Evolutionary conservation across 2,329 filamentous ascomycete species (phyloP).

Genomic region (Penicillium sp.): DNA sequence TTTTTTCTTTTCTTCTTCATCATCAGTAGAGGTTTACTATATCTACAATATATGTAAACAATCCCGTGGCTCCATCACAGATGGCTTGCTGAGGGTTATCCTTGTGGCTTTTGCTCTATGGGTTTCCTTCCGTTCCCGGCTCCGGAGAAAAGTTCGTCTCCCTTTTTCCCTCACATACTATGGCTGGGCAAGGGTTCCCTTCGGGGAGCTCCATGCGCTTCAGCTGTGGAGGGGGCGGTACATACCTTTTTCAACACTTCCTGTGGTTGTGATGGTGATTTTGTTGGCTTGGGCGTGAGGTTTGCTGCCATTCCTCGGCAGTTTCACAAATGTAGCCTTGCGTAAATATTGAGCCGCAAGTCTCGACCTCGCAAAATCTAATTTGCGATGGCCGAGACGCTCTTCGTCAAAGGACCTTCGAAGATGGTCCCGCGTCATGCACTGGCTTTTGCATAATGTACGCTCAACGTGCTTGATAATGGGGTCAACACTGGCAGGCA

Average conservation of each 20-base stretch:
- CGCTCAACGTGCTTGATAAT: too few relatives aligned
- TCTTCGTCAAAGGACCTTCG: not conserved
- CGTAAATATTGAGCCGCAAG: not conserved
- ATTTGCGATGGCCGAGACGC: not conserved
- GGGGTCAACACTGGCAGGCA: too few relatives aligned
- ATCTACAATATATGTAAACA: slow-evolving; percentile 51
- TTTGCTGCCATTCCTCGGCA: not conserved
- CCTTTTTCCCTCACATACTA: slow-evolving; percentile 48
- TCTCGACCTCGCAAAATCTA: not conserved
- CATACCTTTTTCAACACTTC: slow-evolving; percentile 30
- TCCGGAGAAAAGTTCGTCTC: slow-evolving; percentile 46
- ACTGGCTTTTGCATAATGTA: not conserved
- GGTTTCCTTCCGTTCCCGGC: slow-evolving; percentile 55
- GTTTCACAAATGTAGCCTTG: not conserved
- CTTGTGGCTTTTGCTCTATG: slow-evolving; percentile 44
- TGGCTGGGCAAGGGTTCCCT: slow-evolving; percentile 48
- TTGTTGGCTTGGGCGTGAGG: not conserved
- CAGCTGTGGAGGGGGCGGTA: slow-evolving; percentile 52
- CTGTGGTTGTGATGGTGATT: not conserved
- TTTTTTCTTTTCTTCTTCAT: slow-evolving; percentile 46
- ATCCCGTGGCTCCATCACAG: slow-evolving; percentile 47
- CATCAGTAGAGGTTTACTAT: slow-evolving; percentile 55
- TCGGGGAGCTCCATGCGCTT: slow-evolving; percentile 44
- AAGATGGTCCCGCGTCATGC: not conserved
- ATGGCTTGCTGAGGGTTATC: slow-evolving; percentile 55